A percentile compares a stretch with the other conserved stretches of the same genome.
These are phyloP conservation scores for Hirsutella rhossiliensis DNA, from an alignment of 2,329 filamentous ascomycete species.

Conservation along the genomic window DNA sequence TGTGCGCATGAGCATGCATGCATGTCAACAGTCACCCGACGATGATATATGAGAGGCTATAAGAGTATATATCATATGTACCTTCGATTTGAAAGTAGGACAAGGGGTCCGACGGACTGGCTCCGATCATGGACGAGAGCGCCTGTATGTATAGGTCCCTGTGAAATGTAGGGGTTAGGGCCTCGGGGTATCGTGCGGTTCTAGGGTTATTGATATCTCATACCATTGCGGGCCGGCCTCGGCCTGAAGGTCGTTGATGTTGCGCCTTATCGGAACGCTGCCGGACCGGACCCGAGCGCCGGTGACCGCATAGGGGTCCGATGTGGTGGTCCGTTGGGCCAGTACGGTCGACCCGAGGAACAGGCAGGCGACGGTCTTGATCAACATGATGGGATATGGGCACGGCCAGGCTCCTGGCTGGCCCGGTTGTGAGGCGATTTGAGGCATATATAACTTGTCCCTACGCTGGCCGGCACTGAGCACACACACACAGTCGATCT, in stretches of 20 bases:
- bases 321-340: background rate
- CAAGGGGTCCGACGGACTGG: conserved; percentile 24
- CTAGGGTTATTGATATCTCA: accelerated
- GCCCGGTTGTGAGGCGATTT: no score
- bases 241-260: conserved; percentile 1
- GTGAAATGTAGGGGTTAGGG: background rate
- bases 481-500: no score
- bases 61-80: no score
- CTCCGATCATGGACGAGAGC: conserved; percentile 28
- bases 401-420: no score
- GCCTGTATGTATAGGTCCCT: conserved; percentile 40
- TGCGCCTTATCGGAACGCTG: background rate
- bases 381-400: background rate
- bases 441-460: no score
- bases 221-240: conserved; percentile 1
- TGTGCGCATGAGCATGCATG: background rate
- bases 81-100: conserved; percentile 41
- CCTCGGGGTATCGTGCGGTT: background rate
- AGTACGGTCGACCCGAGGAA: background rate
- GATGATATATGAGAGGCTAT: background rate
- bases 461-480: no score
- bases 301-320: conserved; percentile 2
- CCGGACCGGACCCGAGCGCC: background rate
- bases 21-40: no score
- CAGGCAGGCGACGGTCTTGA: conserved; percentile 4